Percentiles rank a stretch among this genome's conserved stretches.
phyloP scores from a whole-genome alignment of 2,329 filamentous ascomycete species.

The Periconia macrospinosa region DNA sequence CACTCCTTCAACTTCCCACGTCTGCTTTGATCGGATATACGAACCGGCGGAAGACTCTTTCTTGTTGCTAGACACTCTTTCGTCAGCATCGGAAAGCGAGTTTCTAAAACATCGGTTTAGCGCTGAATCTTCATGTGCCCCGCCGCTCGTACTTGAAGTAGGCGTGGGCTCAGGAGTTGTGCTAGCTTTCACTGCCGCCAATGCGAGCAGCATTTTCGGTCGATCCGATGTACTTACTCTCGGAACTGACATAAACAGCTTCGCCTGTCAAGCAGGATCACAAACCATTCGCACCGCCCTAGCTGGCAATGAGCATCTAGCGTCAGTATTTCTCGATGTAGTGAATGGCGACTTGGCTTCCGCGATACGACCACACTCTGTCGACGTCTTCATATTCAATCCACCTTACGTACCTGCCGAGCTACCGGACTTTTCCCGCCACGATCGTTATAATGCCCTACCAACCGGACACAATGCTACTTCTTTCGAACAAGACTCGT shows the following conservation, averaged over 20 bases:
- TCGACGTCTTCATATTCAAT: constrained; percentile 94
- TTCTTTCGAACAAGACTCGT: constrained; percentile 76
- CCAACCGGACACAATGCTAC: constrained; percentile 25
- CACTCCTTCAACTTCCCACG: constrained; percentile 90
- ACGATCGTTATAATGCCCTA: constrained; percentile 33
- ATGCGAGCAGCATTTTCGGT: constrained; percentile 73
- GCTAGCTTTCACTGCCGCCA: constrained; percentile 81
- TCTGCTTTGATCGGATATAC: constrained; percentile 85
- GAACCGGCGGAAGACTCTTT: constrained; percentile 97
- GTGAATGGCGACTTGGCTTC: constrained; percentile 70
- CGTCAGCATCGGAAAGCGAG: constrained; percentile 65
- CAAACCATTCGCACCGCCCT: constrained; percentile 65
- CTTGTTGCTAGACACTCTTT: constrained; percentile 88
- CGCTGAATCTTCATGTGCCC: constrained; percentile 14
- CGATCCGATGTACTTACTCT: constrained; percentile 69
- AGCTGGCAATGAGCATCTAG: constrained; percentile 18
- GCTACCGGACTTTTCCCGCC: constrained; percentile 60
- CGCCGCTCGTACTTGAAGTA: constrained; percentile 74
- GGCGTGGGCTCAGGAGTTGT: constrained; percentile 93
- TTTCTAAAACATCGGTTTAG: constrained; percentile 70
- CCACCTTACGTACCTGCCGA: constrained; percentile 93
- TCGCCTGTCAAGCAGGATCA: constrained; percentile 76
- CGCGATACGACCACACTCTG: constrained; percentile 58
- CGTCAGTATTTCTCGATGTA: constrained; percentile 62
- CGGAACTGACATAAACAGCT: constrained; percentile 81